These are phyloP conservation scores for Dictyostelium citrinum DNA, from an alignment of 78 protist genomes.

Conservation along the genomic window DNA sequence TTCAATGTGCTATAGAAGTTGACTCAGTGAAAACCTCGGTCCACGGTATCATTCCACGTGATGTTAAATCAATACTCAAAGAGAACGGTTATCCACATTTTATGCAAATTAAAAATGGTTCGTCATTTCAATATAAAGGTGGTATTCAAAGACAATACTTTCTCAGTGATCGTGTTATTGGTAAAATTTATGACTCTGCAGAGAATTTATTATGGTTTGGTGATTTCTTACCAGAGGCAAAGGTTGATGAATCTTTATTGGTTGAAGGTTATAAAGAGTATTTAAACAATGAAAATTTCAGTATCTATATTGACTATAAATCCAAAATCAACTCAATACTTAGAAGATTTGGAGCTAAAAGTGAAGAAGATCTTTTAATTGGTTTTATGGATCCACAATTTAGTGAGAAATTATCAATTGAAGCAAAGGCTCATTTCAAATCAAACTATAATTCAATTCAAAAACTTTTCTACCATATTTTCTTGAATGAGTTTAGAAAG, in stretches of 20 bases:
- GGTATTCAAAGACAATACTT: not conserved
- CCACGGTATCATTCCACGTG: constrained; percentile 43
- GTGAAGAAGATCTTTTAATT: constrained; percentile 14
- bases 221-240: not conserved
- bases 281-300: not conserved
- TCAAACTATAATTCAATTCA: not conserved
- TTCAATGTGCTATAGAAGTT: constrained; percentile 56
- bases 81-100: constrained; percentile 24
- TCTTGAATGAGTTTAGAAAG: not conserved
- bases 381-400: constrained; percentile 18
- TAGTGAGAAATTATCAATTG: not conserved
- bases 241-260: not conserved
- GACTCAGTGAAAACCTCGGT: constrained; percentile 62
- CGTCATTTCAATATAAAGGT: not conserved
- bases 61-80: not conserved
- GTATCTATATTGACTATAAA: not conserved
- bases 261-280: not conserved
- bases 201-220: not conserved
- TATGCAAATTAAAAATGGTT: not conserved
- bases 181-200: constrained; percentile 3
- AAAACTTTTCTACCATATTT: not conserved
- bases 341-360: not conserved
- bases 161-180: not conserved
- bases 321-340: not conserved
- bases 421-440: not conserved